Evolutionary conservation across 176 grass and related monocot species (phyloP).

Genomic region (Carex kokanica): DNA sequence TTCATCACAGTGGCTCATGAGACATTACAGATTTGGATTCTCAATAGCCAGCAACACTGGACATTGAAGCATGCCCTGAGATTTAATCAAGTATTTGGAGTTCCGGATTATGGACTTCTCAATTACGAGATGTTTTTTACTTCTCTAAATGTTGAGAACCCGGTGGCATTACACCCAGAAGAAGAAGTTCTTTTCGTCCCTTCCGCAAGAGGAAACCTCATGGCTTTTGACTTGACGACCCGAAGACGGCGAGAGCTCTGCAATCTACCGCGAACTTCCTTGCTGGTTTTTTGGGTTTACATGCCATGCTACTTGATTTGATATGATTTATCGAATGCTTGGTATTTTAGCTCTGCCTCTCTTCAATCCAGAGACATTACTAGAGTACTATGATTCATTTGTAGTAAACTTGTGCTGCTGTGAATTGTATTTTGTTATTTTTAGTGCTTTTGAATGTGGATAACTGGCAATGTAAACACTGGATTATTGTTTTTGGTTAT

Average conservation of each 20-base stretch:
- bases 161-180: not conserved
- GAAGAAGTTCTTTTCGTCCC: not conserved
- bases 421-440: not conserved
- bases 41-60: not conserved
- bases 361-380: not conserved
- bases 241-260: not conserved
- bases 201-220: not conserved
- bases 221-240: not conserved
- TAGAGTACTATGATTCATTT: not conserved
- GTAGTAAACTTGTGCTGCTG: not conserved
- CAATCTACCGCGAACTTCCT: not conserved
- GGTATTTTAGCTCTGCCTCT: not conserved
- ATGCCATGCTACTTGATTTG: not conserved
- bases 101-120: not conserved
- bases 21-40: not conserved
- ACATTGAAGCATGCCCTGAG: not conserved
- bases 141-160: not conserved
- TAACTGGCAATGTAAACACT: not conserved
- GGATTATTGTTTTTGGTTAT: not conserved
- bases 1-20: not conserved
- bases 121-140: not conserved
- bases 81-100: not conserved
- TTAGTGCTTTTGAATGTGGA: not conserved
- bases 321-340: not conserved
- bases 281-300: slow-evolving; percentile 1